Conservation (phyloP, 2,329 filamentous ascomycete species). For the Didymosphaeria variabile region DNA sequence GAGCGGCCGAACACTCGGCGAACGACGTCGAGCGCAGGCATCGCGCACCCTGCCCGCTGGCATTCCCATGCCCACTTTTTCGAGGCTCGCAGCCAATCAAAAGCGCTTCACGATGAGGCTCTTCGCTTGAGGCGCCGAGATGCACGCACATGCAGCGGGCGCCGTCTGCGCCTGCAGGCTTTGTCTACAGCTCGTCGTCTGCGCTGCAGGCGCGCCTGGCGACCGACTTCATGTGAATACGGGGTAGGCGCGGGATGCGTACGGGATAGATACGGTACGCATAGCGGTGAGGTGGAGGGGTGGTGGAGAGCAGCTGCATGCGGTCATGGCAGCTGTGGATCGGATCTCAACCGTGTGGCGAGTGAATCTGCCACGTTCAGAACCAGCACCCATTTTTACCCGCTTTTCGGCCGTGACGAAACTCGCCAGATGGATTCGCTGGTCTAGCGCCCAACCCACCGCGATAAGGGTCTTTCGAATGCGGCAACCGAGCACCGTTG, state of each 20-base stretch:
- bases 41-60: background rate
- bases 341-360: conserved; percentile 2
- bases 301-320: conserved; percentile 5
- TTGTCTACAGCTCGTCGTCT: background rate
- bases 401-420: conserved; percentile 8
- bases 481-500: conserved; percentile 11
- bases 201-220: background rate
- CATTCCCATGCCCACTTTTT: conserved; percentile 9
- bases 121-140: conserved; percentile 8
- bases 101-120: background rate
- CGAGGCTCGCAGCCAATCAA: background rate
- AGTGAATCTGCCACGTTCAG: conserved; percentile 14
- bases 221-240: background rate
- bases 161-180: background rate
- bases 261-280: background rate
- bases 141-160: background rate
- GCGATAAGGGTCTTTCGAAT: conserved; percentile 5
- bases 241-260: background rate
- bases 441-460: background rate
- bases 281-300: conserved; percentile 12
- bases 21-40: conserved; percentile 3
- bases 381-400: conserved; percentile 9
- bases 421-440: background rate
- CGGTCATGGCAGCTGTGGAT: conserved; percentile 7
- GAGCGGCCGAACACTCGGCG: conserved; percentile 9